Evolutionary conservation across 345 rosid species (phyloP), one percentile per base, ranked within the genome.

Genomic region (Hibiscus trionum): DNA sequence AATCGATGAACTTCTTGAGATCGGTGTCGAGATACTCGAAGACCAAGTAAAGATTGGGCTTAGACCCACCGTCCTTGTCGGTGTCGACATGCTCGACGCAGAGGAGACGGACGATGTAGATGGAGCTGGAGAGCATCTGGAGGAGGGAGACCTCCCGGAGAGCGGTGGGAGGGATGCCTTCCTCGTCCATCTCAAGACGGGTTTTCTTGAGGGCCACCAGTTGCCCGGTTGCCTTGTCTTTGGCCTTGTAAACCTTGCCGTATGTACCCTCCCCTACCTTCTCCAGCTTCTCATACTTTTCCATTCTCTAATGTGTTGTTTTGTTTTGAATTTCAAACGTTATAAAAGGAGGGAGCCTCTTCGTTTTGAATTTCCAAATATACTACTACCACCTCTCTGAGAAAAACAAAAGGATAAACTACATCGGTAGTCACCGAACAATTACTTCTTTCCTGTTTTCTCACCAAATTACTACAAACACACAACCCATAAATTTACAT

Each of bases 231-330:
- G 76, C 33, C 75, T 82, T 91, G 82, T 93, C 97, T 73, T 84
- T 85, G 19, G 98, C 98, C 70, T 93, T 93, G 89, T 91, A 93
- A 0, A 91, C 98, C 73, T 93, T 93, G 0, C 98, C 98, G 76
- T 93, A 91, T 0, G 98, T 93, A 7, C 98, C 98, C 80, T 93
- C 98, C 1, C 98, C 98, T 0, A 91, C 92, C 81, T 93, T 93
- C 88, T 93, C 97, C 7, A 93, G 84, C 80, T 93, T 93, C 88
- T 93, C 98, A 74, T 93, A 93, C 72, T 93, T 93, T 33, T 93
- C 98, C 98, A 16, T 15, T 52, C 15, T 50, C 17, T 50, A 14
- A 50, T 50, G 12, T 47, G 7, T 35, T 35, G 37, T 35, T 15
- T 49, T 49, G n/a, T 14, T 49, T 49, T 49, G 55, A 49, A 49